Conservation (phyloP, 176 grass and related monocot species). For the Eragrostis nindensis region DNA sequence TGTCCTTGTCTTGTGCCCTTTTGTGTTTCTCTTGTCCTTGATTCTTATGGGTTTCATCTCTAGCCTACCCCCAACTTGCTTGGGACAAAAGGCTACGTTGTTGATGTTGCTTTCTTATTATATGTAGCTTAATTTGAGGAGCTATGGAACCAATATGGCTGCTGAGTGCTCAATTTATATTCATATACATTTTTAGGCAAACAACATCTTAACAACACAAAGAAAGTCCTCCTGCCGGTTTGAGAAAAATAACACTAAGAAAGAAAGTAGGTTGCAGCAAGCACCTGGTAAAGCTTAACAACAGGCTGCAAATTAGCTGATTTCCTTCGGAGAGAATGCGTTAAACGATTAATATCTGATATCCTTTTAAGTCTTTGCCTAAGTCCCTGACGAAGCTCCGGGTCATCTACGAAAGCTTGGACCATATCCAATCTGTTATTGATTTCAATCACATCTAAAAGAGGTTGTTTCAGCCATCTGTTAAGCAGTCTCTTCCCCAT, state of each 20-base stretch:
- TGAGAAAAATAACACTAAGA: neutral
- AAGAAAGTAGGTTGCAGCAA: conserved; percentile 24
- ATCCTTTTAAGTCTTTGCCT: conserved; percentile 87
- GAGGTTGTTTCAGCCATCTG: conserved; percentile 93
- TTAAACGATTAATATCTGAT: conserved; percentile 80
- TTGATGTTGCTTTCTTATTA: too few species aligned
- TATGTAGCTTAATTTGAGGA: conserved; percentile 9
- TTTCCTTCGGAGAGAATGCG: conserved; percentile 66
- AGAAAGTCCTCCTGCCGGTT: neutral
- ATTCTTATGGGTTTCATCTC: too few species aligned
- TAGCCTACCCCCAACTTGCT: too few species aligned
- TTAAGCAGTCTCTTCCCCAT: conserved; percentile 96
- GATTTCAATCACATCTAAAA: conserved; percentile 88
- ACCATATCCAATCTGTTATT: conserved; percentile 88
- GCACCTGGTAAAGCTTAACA: conserved; percentile 94
- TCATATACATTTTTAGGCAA: too few species aligned
- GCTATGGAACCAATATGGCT: conserved; percentile 18
- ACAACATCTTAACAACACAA: conserved; percentile 4
- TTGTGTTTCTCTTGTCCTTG: too few species aligned
- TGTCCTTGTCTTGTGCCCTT: too few species aligned
- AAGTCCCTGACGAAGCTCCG: conserved; percentile 78
- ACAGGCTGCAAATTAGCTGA: conserved; percentile 80
- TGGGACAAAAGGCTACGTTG: too few species aligned
- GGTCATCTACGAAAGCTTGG: conserved; percentile 87
- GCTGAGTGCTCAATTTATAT: conserved; percentile 10